Conservation (phyloP, 2,329 filamentous ascomycete genomes). For the Daldinia sp. region DNA sequence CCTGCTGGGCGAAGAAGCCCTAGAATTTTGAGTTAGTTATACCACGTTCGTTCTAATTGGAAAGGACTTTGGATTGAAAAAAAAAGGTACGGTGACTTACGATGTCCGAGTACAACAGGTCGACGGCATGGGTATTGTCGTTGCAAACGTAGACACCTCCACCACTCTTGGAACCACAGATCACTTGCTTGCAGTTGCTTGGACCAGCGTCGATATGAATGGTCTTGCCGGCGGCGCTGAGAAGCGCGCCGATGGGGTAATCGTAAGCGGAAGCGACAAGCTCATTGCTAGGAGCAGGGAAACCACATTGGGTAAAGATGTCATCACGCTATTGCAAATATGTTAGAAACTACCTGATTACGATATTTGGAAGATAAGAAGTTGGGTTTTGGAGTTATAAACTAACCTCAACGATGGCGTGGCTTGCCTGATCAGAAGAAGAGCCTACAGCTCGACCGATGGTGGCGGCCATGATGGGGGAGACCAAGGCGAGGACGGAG, state of each 20-base stretch:
- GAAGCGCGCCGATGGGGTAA: slow-evolving; percentile 21
- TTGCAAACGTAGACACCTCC: slow-evolving; percentile 32
- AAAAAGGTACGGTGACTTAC: slow-evolving; percentile 16
- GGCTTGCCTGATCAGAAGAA: background rate
- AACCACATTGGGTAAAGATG: slow-evolving; percentile 23
- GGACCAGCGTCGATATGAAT: slow-evolving; percentile 29
- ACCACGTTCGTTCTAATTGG: background rate
- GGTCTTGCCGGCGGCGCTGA: background rate
- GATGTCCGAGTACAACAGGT: slow-evolving; percentile 18
- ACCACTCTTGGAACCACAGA: slow-evolving; percentile 12
- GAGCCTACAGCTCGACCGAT: background rate
- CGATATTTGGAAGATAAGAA: background rate
- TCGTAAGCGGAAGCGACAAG: slow-evolving; percentile 15
- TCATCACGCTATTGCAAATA: slow-evolving; percentile 13
- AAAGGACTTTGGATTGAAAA: background rate
- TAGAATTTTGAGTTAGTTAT: slow-evolving; percentile 9
- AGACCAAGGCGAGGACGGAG: slow-evolving; percentile 3
- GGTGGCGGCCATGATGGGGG: slow-evolving; percentile 5
- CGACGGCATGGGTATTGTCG: slow-evolving; percentile 12
- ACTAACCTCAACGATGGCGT: background rate
- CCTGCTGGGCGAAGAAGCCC: slow-evolving; percentile 31
- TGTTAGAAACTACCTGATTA: background rate
- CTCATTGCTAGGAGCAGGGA: slow-evolving; percentile 14
- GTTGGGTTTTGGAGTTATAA: background rate
- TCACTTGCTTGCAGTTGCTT: slow-evolving; percentile 11